These are phyloP conservation scores for Malassezia globosa DNA, from an alignment of 1,284 basidiomycete species.

Conservation along the genomic window DNA sequence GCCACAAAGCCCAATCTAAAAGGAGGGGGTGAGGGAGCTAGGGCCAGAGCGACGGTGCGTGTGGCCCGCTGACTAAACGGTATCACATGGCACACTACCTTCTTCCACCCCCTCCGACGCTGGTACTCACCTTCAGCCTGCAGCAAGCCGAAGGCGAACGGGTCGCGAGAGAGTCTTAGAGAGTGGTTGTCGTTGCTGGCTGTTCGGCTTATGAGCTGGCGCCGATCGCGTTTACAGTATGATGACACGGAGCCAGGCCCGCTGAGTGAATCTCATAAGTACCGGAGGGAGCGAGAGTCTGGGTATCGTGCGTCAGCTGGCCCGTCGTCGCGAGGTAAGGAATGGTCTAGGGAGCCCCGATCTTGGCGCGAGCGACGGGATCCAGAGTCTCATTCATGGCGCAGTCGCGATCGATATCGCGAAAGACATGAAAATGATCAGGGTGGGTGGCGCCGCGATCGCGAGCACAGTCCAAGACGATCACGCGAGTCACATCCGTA, in stretches of 20 bases:
- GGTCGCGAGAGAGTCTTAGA: no score
- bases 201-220: not conserved
- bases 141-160: no score
- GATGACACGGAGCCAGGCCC: slow-evolving; percentile 2
- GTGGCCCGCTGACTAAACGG: no score
- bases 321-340: not conserved
- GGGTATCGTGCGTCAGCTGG: no score
- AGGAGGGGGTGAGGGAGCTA: no score
- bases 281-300: not conserved
- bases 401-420: not conserved
- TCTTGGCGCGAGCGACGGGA: not conserved
- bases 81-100: no score
- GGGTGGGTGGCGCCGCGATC: not conserved
- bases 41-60: not conserved
- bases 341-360: no score
- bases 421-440: not conserved
- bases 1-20: not conserved
- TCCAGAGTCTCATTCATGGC: not conserved
- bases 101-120: not conserved
- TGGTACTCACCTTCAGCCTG: no score
- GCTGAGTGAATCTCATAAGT: not conserved
- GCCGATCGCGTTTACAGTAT: slow-evolving; percentile 3
- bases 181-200: no score
- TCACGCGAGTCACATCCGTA: not conserved
- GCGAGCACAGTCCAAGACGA: not conserved